Evolutionary conservation across 257 asterid genomes (phyloP), one percentile per base, ranked within the genome.

Genomic region (Nemophila menziesii): DNA sequence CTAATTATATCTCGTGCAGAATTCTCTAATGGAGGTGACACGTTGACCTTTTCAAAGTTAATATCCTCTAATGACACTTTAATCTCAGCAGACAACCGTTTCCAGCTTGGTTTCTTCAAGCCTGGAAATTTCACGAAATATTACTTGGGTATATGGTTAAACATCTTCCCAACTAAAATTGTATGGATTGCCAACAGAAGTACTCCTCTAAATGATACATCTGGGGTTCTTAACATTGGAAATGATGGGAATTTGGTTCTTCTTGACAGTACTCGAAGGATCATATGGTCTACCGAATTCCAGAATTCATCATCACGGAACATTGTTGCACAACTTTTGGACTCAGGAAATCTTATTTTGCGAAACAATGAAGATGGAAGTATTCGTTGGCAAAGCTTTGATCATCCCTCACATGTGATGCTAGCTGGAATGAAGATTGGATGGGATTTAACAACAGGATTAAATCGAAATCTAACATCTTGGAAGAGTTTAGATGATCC

Each of bases 401-500:
- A 66, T 44, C 16, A 37, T 44, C 73, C 73, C 8, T 51, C 58
- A 0, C 62, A 66, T 24, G 54, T 58, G 6, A n/a, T 42, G 15
- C 38, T 66, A n/a, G 65, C 73, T 5, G 61, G 63, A 5, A 20
- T 52, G 64, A 61, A 61, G 18, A 13, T 71, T 0, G 83, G 83
- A 4, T 16, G 45, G 42, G 41, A 74, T 33, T 54, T 46, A 0
- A 54, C 17, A 20, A 65, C 70, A 0, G 58, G 69, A 11, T 7
- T 37, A 11, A 65, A 60, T 3, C 22, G 20, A 19, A 21, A 41
- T 7, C 14, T 60, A 1, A 55, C 58, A 1, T 78, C 80, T 0
- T 63, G 72, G 71, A 63, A 56, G 46, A 64, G 55, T 36, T 43
- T 3, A 0, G 62, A 43, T 0, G 81, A 72, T 68, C 86, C 78